Base-by-base conservation (phyloP, 306 rosid species). In the Sophora flavescens region DNA sequence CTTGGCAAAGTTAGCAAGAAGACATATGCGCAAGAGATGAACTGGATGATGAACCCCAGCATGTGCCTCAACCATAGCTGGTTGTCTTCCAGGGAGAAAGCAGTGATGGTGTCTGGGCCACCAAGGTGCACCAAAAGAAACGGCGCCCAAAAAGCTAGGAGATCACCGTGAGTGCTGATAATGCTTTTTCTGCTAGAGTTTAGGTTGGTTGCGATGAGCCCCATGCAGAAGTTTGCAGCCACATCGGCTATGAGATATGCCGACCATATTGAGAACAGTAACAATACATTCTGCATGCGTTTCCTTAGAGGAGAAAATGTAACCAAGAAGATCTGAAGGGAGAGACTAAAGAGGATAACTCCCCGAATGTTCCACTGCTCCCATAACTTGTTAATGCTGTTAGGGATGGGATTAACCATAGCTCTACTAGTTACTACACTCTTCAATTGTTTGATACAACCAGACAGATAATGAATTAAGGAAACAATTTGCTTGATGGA, bases 31-130 rank as follows among this genome's bases (percentile, higher is more conserved):
- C 38, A 35, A 35, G 6, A 35, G 38, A 35, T 3, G 6, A 35
- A 35, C 6, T 35, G 38, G 38, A 35, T 5, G 38, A 35, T 5
- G 38, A 35, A 3, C 38, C 6, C 77, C 68, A 72, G 22, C 22
- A 22, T 22, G 22, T 22, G 22, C 22, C 22, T 22, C 22, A 22
- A 22, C 22, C 22, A 22, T 0, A 72, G 54, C 41, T 72, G 66
- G 2, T 72, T 72, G 36, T 72, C 77, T 33, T 72, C 77, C 41
- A 56, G 1, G 17, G 77, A 13, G 12, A 38, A 39, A 0, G 77
- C 77, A 38, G 44, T 41, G 38, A 72, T 72, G 52, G 77, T 72
- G 4, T 72, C 67, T 0, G 56, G 77, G n/a, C 77, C 77, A 5
- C 77, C 77, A 0, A 72, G 22, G 26, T 57, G 67, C 47, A 72